Base-by-base conservation (phyloP, 441 rosid genomes). In the Adansonia grandidieri region DNA sequence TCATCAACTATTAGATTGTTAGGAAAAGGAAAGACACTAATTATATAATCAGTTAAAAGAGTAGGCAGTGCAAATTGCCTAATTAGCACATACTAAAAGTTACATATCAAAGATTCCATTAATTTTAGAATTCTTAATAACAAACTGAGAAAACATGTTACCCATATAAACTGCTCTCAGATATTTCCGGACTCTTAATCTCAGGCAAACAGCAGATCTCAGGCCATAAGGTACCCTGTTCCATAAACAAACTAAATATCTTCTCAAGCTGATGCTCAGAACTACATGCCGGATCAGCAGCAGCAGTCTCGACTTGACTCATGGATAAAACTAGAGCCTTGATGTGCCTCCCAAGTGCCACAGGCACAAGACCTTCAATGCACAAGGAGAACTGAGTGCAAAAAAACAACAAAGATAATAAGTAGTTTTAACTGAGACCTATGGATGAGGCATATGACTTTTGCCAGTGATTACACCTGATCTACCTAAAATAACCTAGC, bases 221-320 rank as follows among this genome's bases (percentile, higher is more conserved):
- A 9, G 98, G 96, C 98, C 97, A 97, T 74, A 92, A 78, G 85
- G 84, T 88, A 78, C 98, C 99, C 78, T 97, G 99, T 79, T 97
- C 99, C 88, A 93, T 86, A 83, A 97, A 97, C 76, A 97, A 86
- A 42, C 91, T 82, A 87, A 97, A 97, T 85, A 95, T 82, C 88
- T 92, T 95, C 86, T 97, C 99, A 84, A 93, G 86, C 48, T 86
- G 86, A 78, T 86, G 85, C 60, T 91, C 96, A 74, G 88, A 82
- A 84, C 82, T 85, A 79, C 79, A 79, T 69, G 86, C 82, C 37
- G 78, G 78, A 79, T 77, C 80, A 82, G 80, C 71, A 50, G 76
- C 87, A 32, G 80, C 81, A 82, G 77, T 80, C 79, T 87, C 93
- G 77, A 82, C 86, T 69, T 88, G 89, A 82, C 62, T 84, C 85